Evolutionary conservation across 345 rosid species (phyloP).

Genomic region (Corchorus capsularis): DNA sequence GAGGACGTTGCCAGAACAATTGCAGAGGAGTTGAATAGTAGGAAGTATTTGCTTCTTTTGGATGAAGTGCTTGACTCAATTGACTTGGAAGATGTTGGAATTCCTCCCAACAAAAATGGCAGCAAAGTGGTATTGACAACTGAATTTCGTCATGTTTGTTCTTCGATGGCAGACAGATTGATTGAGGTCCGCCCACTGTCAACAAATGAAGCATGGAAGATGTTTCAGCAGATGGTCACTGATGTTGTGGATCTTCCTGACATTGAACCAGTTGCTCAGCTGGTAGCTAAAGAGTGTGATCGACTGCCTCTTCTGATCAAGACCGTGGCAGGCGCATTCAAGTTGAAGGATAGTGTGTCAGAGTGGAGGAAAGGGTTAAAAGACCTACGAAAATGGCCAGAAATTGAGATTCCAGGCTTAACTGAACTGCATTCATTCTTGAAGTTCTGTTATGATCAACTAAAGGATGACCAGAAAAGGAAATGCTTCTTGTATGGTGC

Average conservation of each 20-base stretch:
- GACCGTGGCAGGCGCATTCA: conserved; percentile 22
- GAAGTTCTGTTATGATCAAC: conserved; percentile 28
- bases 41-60: conserved; percentile 35
- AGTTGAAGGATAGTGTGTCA: conserved; percentile 12
- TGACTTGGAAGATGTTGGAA: conserved; percentile 26
- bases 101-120: conserved; percentile 17
- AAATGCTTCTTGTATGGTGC: conserved; percentile 30
- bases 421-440: conserved; percentile 17
- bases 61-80: conserved; percentile 33
- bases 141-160: conserved; percentile 19
- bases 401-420: conserved; percentile 19
- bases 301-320: conserved; percentile 25
- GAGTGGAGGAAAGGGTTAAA: conserved; percentile 23
- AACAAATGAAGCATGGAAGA: conserved; percentile 24
- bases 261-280: conserved; percentile 17
- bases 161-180: conserved; percentile 24
- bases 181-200: conserved; percentile 24
- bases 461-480: conserved; percentile 22
- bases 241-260: conserved; percentile 22
- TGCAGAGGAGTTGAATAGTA: conserved; percentile 27
- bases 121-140: conserved; percentile 38
- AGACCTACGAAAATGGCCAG: conserved; percentile 19
- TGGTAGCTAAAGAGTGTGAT: conserved; percentile 20
- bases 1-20: conserved; percentile 26
- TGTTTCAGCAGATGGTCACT: conserved; percentile 30